A percentile compares a stretch with the other conserved stretches of the same genome.
phyloP scores from a whole-genome alignment of 2,329 filamentous ascomycete genomes.

The Colletotrichum sp. region DNA sequence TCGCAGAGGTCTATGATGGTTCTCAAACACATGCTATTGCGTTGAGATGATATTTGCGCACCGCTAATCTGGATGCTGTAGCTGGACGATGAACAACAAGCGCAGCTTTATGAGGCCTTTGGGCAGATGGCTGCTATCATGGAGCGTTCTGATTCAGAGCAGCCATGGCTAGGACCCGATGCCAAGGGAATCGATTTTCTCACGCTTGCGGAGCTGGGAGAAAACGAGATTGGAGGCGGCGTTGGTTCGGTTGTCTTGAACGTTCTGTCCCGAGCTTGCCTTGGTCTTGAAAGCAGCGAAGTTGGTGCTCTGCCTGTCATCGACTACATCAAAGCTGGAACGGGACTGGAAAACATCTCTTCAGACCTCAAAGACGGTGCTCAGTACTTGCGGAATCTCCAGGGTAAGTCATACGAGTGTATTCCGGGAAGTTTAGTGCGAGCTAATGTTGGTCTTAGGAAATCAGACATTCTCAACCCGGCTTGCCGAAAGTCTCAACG shows the following conservation, averaged over 20 bases:
- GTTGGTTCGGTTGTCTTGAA: background rate
- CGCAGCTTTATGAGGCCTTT: background rate
- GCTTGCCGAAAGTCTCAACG: background rate
- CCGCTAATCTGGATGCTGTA: background rate
- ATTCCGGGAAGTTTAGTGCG: background rate
- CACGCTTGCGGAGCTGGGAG: background rate
- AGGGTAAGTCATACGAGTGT: background rate
- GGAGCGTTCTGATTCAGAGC: background rate
- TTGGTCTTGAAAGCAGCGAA: background rate
- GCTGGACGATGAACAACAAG: background rate
- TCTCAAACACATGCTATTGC: background rate
- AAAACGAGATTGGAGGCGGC: background rate
- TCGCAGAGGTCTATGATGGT: accelerated
- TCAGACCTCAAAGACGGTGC: background rate
- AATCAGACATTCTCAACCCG: background rate
- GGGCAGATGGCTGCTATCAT: background rate
- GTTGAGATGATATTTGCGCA: background rate
- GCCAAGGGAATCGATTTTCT: background rate
- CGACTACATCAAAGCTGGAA: background rate
- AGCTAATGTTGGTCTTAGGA: background rate
- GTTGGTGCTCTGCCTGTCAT: background rate
- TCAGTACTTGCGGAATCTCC: background rate
- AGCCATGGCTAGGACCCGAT: background rate
- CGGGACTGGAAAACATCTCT: background rate
- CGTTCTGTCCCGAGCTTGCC: background rate